phyloP scores from a whole-genome alignment of 352 stramenopile species.

The Pythium insidiosum region DNA sequence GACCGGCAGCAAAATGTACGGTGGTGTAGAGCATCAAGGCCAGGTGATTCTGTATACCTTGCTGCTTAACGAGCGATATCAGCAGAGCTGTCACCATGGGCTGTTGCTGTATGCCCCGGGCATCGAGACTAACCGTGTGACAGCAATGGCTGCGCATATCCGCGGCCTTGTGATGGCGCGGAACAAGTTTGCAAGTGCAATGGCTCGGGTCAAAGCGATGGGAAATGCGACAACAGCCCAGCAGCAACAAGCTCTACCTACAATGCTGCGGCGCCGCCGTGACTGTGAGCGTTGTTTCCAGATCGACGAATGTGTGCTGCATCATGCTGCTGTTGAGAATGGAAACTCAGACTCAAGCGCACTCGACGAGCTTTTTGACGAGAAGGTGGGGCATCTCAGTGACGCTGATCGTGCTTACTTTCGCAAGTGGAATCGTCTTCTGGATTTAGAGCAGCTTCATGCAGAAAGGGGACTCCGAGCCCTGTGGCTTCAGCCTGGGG shows the following conservation, averaged over 20 bases:
- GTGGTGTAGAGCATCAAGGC: slow-evolving; percentile 47
- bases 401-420: slow-evolving; percentile 59
- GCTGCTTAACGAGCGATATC: slow-evolving; percentile 74
- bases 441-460: slow-evolving; percentile 72
- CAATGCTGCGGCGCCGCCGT: slow-evolving; percentile 54
- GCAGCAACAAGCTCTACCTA: slow-evolving; percentile 36
- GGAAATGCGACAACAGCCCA: slow-evolving; percentile 33
- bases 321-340: slow-evolving; percentile 73
- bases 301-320: slow-evolving; percentile 75
- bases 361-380: slow-evolving; percentile 57
- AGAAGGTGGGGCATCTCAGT: slow-evolving; percentile 44
- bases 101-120: slow-evolving; percentile 66
- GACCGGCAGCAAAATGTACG: slow-evolving; percentile 70
- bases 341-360: slow-evolving; percentile 56
- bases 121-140: slow-evolving; percentile 62
- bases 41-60: slow-evolving; percentile 89
- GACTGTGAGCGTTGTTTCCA: slow-evolving; percentile 83
- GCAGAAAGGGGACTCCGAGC: slow-evolving; percentile 56
- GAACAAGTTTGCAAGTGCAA: slow-evolving; percentile 61
- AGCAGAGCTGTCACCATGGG: slow-evolving; percentile 40
- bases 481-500: slow-evolving; percentile 57
- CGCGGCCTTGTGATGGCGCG: slow-evolving; percentile 57
- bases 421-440: slow-evolving; percentile 57
- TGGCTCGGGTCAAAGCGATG: slow-evolving; percentile 49
- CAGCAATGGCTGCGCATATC: slow-evolving; percentile 43